Evolutionary conservation across 306 rosid species (phyloP), one percentile per base, ranked within the genome.

Genomic region (Alnus rubra): DNA sequence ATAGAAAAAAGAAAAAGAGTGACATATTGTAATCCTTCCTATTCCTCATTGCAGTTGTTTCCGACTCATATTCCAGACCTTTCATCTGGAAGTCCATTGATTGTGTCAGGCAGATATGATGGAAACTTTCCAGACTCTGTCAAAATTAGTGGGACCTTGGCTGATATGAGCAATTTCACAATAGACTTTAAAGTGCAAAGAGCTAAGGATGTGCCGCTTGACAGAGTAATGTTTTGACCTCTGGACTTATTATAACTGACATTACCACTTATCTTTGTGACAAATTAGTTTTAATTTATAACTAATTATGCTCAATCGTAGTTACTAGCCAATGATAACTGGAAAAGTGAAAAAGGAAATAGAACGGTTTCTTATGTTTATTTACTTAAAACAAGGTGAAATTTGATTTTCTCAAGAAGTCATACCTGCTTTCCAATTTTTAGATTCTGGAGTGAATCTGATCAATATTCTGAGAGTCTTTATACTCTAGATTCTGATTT

Each of bases 31-130:
- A 39, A 56, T 74, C 33, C 74, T 33, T 53, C 71, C 49, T 49
- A 42, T 79, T 59, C 59, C 69, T 71, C 67, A 42, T 71, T 89
- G 90, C 90, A 95, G 98, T 80, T 89, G 76, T 88, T 84, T 88
- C 99, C 98, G 37, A 73, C 71, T 53, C 85, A 78, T 74, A 88
- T 91, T 51, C 97, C 91, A 4, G 98, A 95, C 89, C 90, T 95
- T 80, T 90, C 96, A 58, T 82, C 73, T 75, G 91, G 77, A 82
- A 86, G 82, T 84, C 96, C 96, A 23, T 82, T 95, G 86, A 87
- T 95, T 50, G 58, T 95, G 82, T 92, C 99, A 31, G 99, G 98
- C 75, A 88, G 98, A 93, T 95, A 86, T 70, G 84, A 84, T 76
- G 97, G 99, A 82, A 74, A 79, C 56, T 84, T 95, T 84, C 97